Evolutionary conservation across 129 eudicot species (phyloP).

Genomic region (Silybum marianum): DNA sequence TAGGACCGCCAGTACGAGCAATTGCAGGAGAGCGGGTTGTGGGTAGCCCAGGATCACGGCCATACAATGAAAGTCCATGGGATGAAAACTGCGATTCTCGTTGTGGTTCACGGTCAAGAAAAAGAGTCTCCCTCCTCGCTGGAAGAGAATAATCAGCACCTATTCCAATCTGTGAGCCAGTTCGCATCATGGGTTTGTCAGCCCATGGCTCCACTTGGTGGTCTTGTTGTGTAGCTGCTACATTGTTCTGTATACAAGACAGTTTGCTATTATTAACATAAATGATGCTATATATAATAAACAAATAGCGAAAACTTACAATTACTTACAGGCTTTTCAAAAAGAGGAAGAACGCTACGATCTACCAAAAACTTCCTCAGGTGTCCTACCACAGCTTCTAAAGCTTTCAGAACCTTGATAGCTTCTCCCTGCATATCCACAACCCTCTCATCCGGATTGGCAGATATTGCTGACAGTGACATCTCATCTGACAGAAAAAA

Average conservation of each 20-base stretch:
- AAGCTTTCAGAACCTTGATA: constrained; percentile 63
- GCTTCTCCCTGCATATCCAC: constrained; percentile 88
- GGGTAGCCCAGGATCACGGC: constrained; percentile 54
- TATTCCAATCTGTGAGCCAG: constrained; percentile 33
- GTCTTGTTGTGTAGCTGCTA: constrained; percentile 54
- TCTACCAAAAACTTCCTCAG: constrained; percentile 87
- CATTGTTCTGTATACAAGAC: constrained; percentile 44
- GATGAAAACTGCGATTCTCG: constrained; percentile 50
- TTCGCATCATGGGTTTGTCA: constrained; percentile 52
- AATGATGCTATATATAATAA: background rate
- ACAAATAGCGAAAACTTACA: background rate
- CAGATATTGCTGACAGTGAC: constrained; percentile 33
- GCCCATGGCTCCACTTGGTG: constrained; percentile 61
- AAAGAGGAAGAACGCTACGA: constrained; percentile 74
- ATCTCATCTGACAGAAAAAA: constrained; percentile 54
- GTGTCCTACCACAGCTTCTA: constrained; percentile 76
- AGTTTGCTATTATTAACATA: background rate
- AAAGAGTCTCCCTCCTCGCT: constrained; percentile 58
- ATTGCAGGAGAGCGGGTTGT: constrained; percentile 49
- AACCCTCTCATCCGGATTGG: constrained; percentile 70
- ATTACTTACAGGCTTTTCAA: constrained; percentile 75
- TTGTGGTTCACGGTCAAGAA: constrained; percentile 67
- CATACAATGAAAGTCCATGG: constrained; percentile 59
- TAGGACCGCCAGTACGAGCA: constrained; percentile 52
- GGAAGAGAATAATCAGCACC: constrained; percentile 53